Base-by-base conservation (phyloP, 2,329 filamentous ascomycete genomes). In the Aschersonia sp. region DNA sequence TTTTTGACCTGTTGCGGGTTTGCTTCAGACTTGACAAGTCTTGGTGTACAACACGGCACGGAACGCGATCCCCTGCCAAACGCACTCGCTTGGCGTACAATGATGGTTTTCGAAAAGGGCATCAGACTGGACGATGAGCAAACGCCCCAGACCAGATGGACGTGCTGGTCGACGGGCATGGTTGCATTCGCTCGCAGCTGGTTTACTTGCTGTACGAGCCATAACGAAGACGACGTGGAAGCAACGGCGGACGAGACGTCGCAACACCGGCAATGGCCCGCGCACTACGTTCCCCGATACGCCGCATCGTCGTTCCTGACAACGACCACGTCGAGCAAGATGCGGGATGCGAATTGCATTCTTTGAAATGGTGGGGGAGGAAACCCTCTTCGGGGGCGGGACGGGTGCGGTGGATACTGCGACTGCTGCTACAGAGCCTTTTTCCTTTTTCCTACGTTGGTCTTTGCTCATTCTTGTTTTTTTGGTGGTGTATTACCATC, bases 301-400 rank as follows among this genome's bases (percentile, higher is more conserved):
- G 68, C 69, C 1, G 65, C 62, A 1, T 51, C 61, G 4, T 65
- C 66, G 4, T 69, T 69, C 52, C 54, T 73, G 45, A 62, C 56
- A 53, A 72, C 66, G 5, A 61, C 68, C 3, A 69, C 70, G 4
- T 56, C 69, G 10, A 56, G 58, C 42, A 54, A 56, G n/a, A 70
- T 70, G 54, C 62, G 55, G 42, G 59, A 58, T 49, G 60, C 60
- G 29, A 68, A 65, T 47, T 54, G 62, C n/a, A 55, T 64, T 7
- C 45, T 63, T 7, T 63, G n/a, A 50, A 4, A n/a, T 6, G n/a
- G 32, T 29, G 28, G 4, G 12, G 30, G 31, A 30, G 10, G 32
- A 7, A 7, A 7, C 32, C 32, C 12, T 38, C 7, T 38, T 38
- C 32, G 12, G 32, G 12, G 32, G 7, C 32, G 32, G 32, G 32